A percentile compares a stretch with the other conserved stretches of the same genome.
Conservation (phyloP, 208 protist species). For the Leishmania aethiopica region DNA sequence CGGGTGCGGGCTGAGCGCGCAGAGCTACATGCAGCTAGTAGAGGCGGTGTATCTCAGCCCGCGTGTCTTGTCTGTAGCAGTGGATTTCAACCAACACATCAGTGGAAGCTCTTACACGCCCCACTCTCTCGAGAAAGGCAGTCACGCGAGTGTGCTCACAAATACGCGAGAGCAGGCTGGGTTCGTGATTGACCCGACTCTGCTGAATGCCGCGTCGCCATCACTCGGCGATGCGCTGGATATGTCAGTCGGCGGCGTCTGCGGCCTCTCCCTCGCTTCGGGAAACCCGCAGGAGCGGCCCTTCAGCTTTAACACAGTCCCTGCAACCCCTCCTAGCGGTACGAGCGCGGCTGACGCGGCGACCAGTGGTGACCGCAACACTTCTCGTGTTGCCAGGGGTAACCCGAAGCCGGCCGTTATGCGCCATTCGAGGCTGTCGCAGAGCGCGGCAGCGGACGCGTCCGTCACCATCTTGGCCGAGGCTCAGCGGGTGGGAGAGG, state of each 20-base stretch:
- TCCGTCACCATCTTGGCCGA: neutral
- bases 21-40: slow-evolving; percentile 85
- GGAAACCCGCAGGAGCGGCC: neutral
- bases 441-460: neutral
- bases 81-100: slow-evolving; percentile 80
- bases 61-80: slow-evolving; percentile 53
- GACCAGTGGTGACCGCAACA: neutral
- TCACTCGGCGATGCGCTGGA: neutral
- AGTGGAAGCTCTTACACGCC: neutral
- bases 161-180: slow-evolving; percentile 11
- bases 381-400: neutral
- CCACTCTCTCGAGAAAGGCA: neutral
- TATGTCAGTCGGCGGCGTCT: neutral
- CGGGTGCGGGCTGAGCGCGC: slow-evolving; percentile 75
- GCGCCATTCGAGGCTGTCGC: neutral
- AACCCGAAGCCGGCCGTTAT: neutral
- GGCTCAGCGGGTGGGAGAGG: neutral
- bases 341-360: neutral
- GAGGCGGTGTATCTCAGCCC: slow-evolving; percentile 82
- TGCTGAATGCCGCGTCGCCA: neutral
- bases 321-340: neutral
- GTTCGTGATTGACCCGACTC: slow-evolving; percentile 29
- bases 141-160: neutral
- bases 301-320: neutral
- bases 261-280: neutral